Evolutionary conservation across 495 filamentous ascomycete species (phyloP).

Genomic region (Rusavskia elegans): DNA sequence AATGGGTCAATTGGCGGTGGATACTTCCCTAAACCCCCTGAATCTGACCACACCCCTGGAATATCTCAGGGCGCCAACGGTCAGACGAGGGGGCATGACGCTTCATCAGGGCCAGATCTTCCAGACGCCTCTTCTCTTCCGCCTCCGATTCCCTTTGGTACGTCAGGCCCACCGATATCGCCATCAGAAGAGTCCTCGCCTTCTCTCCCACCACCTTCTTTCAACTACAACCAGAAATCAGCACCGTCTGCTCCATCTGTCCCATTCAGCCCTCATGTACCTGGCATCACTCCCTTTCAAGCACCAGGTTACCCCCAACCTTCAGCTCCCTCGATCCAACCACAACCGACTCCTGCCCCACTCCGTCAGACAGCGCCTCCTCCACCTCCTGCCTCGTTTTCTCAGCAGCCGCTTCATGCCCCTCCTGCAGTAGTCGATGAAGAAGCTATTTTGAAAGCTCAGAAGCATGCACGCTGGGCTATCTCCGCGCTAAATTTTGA

Average conservation of each 20-base stretch:
- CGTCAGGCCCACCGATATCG: no score
- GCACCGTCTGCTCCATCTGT: no score
- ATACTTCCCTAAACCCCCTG: constrained; percentile 36
- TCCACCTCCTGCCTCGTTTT: constrained; percentile 7
- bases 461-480: constrained; percentile 95
- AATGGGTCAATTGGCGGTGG: constrained; percentile 30
- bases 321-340: constrained; percentile 14
- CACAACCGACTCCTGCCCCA: constrained; percentile 5
- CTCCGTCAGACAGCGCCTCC: constrained; percentile 13
- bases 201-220: no score
- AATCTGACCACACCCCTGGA: neutral
- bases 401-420: neutral
- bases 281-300: constrained; percentile 15
- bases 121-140: no score
- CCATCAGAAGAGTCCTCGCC: no score
- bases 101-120: no score
- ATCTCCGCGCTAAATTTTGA: constrained; percentile 95
- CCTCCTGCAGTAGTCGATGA: constrained; percentile 39
- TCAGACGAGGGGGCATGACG: no score
- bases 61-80: no score
- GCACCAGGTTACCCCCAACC: neutral
- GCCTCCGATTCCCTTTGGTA: no score
- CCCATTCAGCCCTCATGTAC: neutral
- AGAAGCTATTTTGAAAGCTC: constrained; percentile 55
- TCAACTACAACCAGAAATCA: no score